Conservation (phyloP, 2,329 filamentous ascomycete species). For the Botrytis sinoallii region DNA sequence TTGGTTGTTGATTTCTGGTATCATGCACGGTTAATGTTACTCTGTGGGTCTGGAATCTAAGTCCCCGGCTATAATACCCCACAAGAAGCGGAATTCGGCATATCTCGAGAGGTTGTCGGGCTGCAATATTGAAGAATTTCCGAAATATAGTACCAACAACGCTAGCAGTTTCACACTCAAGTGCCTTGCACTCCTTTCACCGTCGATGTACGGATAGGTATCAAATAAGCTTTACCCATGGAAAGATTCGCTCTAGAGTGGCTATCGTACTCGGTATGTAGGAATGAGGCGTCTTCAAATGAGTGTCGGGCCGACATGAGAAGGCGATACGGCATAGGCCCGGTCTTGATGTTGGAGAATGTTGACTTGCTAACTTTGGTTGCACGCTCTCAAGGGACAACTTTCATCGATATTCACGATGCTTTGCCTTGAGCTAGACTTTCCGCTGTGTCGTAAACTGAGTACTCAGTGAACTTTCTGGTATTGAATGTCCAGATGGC, state of each 20-base stretch:
- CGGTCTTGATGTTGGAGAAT: neutral
- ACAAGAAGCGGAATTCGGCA: neutral
- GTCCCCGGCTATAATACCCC: neutral
- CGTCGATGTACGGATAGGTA: neutral
- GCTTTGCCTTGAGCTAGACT: neutral
- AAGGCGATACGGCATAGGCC: neutral
- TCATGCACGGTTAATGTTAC: neutral
- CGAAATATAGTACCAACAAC: neutral
- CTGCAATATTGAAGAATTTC: constrained; percentile 2
- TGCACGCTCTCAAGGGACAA: neutral
- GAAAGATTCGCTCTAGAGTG: neutral
- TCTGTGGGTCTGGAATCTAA: neutral
- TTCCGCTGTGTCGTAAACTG: neutral
- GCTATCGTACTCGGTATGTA: neutral
- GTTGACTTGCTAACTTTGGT: neutral
- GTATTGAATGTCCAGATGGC: neutral
- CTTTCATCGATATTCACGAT: neutral
- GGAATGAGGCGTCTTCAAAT: neutral
- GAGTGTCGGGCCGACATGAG: neutral
- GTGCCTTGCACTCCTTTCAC: neutral
- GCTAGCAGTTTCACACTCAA: neutral
- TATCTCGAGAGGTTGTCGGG: neutral
- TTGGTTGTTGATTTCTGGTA: neutral
- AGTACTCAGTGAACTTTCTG: neutral
- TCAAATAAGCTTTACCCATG: neutral